Conservation (phyloP, 179 eudicot species). For the Spergularia azorica region DNA sequence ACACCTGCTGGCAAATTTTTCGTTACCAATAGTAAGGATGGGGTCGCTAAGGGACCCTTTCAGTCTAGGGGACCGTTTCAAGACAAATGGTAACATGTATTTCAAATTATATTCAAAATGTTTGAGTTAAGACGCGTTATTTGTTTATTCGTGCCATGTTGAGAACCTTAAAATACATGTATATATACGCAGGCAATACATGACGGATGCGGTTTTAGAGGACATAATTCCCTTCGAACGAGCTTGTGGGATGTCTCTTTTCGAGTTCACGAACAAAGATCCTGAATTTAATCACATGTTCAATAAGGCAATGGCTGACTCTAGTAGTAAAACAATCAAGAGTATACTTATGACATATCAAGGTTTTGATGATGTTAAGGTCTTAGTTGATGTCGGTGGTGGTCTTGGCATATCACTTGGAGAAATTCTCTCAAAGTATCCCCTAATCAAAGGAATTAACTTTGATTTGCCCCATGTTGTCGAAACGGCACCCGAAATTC, state of each 20-base stretch:
- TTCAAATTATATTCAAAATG: no score
- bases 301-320: constrained; percentile 14
- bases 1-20: constrained; percentile 5
- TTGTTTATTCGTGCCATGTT: no score
- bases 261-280: constrained; percentile 11
- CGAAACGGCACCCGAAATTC: background rate
- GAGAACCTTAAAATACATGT: background rate
- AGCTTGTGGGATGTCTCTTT: constrained; percentile 14
- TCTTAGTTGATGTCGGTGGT: constrained; percentile 18
- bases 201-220: constrained; percentile 11
- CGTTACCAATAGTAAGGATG: constrained; percentile 6
- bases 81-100: background rate
- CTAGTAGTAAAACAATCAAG: constrained; percentile 4
- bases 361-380: constrained; percentile 6
- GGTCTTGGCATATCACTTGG: constrained; percentile 13
- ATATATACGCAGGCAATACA: constrained; percentile 7
- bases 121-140: no score
- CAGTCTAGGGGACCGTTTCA: constrained; percentile 8
- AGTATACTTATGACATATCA: background rate
- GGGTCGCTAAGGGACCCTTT: constrained; percentile 13
- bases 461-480: constrained; percentile 13
- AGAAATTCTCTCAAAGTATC: background rate
- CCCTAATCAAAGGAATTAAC: constrained; percentile 6
- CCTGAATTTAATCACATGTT: constrained; percentile 14
- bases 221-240: constrained; percentile 16